Evolutionary conservation across 176 grass and related monocot species (phyloP), one percentile per base, ranked within the genome.

Genomic region (Hyparrhenia diplandra): DNA sequence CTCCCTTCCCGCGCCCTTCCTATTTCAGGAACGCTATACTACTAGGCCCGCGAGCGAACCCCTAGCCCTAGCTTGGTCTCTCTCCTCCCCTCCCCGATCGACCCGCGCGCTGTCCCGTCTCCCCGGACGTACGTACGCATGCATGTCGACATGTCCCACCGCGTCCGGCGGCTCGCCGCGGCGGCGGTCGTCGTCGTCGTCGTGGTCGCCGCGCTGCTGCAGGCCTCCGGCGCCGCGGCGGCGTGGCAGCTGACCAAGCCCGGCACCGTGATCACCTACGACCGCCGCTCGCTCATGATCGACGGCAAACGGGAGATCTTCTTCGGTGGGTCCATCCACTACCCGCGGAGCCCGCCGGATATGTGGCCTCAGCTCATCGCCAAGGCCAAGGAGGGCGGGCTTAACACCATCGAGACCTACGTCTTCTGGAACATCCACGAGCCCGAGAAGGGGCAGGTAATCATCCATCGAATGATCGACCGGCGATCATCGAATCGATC

Each of bases 401-500:
- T 98, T 52, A 98, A 98, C 71, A 77, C 67, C 77, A 86, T 98
- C 82, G 83, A 90, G 64, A 91, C 82, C 27, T 98, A 95, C 42
- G 84, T 94, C 47, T 95, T 98, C 81, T 98, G 96, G 96, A 98
- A 98, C 67, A 20, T 45, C 36, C 96, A 98, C 27, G 96, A 98
- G 69, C 90, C 92, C 0, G 86, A 82, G 71, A 67, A 76, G 49
- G 92, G 32, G 0, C 68, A 89, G 67, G 91, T 97, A 69, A n/a
- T n/a, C n/a, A n/a, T n/a, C n/a, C n/a, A n/a, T n/a, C n/a, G n/a
- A n/a, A n/a, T n/a, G n/a, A n/a, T n/a, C n/a, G n/a, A n/a, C n/a
- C n/a, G n/a, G n/a, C n/a, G n/a, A 49, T 18, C 6, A 37, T 32
- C 32, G 32, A 32, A 32, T 32, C 8, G 45, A 47, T 47, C 42